These are phyloP conservation scores for Orbilia ellipsospora DNA, from an alignment of 2,329 filamentous ascomycete species.

Conservation along the genomic window DNA sequence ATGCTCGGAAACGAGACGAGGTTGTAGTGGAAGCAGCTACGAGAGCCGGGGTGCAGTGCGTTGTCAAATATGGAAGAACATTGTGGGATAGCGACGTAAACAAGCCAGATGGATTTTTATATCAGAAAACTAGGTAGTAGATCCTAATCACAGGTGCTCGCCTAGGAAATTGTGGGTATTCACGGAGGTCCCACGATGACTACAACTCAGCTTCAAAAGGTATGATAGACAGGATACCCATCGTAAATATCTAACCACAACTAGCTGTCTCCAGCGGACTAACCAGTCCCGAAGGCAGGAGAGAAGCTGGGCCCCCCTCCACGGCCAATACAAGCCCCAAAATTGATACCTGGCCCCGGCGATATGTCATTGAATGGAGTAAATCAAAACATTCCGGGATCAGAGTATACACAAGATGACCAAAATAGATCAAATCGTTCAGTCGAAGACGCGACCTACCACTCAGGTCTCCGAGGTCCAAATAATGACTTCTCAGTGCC, in stretches of 20 bases:
- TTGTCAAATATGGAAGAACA: conserved; percentile 74
- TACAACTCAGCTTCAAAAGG: conserved; percentile 72
- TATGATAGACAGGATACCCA: not conserved
- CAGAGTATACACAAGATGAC: conserved; percentile 69
- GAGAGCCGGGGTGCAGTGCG: conserved; percentile 74
- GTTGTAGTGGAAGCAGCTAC: conserved; percentile 71
- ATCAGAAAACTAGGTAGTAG: not conserved
- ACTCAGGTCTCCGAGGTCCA: conserved; percentile 73
- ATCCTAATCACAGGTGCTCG: not conserved
- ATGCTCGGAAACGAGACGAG: conserved; percentile 73
- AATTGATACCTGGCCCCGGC: conserved; percentile 72
- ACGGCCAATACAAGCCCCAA: conserved; percentile 71
- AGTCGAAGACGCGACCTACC: conserved; percentile 69
- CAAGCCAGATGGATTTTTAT: not conserved
- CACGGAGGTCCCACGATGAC: conserved; percentile 79
- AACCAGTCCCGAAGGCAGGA: conserved; percentile 64
- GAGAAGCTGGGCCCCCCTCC: conserved; percentile 72
- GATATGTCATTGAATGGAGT: conserved; percentile 67
- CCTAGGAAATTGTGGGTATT: conserved; percentile 67
- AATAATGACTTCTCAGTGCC: conserved; percentile 76
- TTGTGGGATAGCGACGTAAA: conserved; percentile 77
- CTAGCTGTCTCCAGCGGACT: not conserved
- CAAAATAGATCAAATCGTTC: conserved; percentile 69
- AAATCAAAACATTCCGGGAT: conserved; percentile 57
- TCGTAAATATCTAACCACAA: too few relatives aligned